These are phyloP conservation scores for Teunomyces pallodes DNA, from an alignment of 805 yeast genomes.

Conservation along the genomic window DNA sequence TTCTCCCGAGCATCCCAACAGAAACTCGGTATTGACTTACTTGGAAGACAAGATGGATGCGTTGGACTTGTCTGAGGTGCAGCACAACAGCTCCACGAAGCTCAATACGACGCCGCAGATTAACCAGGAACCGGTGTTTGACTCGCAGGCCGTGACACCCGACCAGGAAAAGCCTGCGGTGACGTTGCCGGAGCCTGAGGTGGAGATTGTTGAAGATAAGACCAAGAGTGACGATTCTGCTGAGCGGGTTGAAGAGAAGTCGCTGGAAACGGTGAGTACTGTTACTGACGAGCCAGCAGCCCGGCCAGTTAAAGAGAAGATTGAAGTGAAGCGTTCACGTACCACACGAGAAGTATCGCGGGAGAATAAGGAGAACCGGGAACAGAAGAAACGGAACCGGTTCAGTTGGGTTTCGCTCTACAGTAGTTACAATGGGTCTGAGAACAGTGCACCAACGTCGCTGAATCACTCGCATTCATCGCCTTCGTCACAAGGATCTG, in stretches of 20 bases:
- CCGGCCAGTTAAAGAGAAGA: background rate
- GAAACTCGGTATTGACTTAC: constrained; percentile 40
- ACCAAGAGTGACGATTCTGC: constrained; percentile 5
- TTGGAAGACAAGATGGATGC: constrained; percentile 45
- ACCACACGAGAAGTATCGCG: background rate
- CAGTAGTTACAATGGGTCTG: constrained; percentile 25
- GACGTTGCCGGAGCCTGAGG: background rate
- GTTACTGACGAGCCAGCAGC: background rate
- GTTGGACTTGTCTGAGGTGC: constrained; percentile 34
- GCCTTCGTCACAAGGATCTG: background rate
- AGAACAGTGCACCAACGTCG: constrained; percentile 6
- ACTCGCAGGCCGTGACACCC: constrained; percentile 10
- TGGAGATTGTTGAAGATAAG: background rate
- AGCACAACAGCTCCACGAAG: constrained; percentile 24
- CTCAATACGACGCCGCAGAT: constrained; percentile 26
- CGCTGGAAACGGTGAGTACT: background rate
- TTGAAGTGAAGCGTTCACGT: background rate
- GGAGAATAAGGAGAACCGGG: constrained; percentile 23
- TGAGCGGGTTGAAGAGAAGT: constrained; percentile 6
- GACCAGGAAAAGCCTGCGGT: background rate
- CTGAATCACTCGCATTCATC: constrained; percentile 2
- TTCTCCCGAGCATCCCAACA: constrained; percentile 20
- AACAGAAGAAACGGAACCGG: constrained; percentile 36
- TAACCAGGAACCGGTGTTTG: constrained; percentile 31
- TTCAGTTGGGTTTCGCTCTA: constrained; percentile 45